phyloP scores from a whole-genome alignment of 441 rosid genomes.

The Hura crepitans region DNA sequence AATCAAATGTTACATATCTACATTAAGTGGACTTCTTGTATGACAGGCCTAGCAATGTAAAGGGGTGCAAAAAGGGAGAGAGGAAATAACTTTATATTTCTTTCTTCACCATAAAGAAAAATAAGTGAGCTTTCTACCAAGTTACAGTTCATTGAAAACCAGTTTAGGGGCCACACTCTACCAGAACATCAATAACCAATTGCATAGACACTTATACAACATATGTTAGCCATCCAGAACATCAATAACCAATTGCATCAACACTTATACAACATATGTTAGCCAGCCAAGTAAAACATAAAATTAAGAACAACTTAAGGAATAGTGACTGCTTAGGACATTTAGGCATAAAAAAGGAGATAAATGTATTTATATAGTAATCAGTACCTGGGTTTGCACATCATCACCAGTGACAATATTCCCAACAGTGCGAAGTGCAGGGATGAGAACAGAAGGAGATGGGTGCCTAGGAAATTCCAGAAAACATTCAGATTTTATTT shows the following conservation, averaged over 20 bases:
- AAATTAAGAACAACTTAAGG: neutral
- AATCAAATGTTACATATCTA: neutral
- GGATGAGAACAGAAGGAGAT: constrained; percentile 79
- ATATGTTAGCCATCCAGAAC: no score
- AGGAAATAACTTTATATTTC: neutral
- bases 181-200: neutral
- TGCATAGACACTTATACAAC: neutral
- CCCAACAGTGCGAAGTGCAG: constrained; percentile 84
- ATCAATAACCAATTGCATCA: neutral
- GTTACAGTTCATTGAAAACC: neutral
- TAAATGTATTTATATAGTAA: neutral
- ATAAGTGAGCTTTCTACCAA: neutral
- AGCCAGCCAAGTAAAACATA: neutral
- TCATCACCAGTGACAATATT: constrained; percentile 90
- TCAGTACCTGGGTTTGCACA: constrained; percentile 70
- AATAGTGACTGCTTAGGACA: neutral
- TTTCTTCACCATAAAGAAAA: neutral
- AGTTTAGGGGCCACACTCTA: neutral
- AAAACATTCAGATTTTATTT: constrained; percentile 6
- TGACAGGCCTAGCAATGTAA: neutral
- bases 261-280: neutral
- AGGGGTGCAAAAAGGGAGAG: neutral
- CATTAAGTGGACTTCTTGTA: neutral
- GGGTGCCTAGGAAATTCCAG: constrained; percentile 46
- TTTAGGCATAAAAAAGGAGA: neutral